Evolutionary conservation across 2,329 filamentous ascomycete species (phyloP).

Genomic region (Neopestalotiopsis rosae): DNA sequence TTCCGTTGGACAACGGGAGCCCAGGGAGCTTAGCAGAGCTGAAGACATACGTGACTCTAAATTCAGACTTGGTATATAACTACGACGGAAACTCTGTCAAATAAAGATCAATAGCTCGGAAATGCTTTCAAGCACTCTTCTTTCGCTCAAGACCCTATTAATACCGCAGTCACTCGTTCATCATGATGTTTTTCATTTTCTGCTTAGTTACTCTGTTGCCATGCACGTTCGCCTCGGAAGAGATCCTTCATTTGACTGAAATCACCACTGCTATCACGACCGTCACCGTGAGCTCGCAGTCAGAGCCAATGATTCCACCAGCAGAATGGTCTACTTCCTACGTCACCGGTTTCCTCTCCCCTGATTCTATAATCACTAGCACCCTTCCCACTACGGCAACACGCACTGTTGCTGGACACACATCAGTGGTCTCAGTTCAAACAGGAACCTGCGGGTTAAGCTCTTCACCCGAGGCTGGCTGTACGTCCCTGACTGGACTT

Average conservation of each 20-base stretch:
- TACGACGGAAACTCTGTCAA: neutral
- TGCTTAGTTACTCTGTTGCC: neutral
- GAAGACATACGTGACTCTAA: neutral
- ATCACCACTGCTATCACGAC: neutral
- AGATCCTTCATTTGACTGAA: neutral
- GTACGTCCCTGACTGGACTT: neutral
- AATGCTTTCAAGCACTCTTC: neutral
- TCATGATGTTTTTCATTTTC: neutral
- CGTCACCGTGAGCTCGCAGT: neutral
- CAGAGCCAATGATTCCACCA: neutral
- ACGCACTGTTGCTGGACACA: neutral
- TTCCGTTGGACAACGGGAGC: neutral
- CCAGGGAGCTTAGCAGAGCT: neutral
- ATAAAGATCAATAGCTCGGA: neutral
- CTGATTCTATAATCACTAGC: neutral
- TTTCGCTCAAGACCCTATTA: neutral
- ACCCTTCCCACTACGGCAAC: neutral
- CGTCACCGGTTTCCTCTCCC: neutral
- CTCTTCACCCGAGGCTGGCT: neutral
- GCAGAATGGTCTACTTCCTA: neutral
- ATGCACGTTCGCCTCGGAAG: neutral
- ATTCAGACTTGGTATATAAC: neutral
- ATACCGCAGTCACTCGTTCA: constrained; percentile 8
- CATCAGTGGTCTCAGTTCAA: neutral
- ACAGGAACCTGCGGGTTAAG: neutral